Evolutionary conservation across 805 yeast genomes (phyloP).

Genomic region (Starmerella lactis-condensi): DNA sequence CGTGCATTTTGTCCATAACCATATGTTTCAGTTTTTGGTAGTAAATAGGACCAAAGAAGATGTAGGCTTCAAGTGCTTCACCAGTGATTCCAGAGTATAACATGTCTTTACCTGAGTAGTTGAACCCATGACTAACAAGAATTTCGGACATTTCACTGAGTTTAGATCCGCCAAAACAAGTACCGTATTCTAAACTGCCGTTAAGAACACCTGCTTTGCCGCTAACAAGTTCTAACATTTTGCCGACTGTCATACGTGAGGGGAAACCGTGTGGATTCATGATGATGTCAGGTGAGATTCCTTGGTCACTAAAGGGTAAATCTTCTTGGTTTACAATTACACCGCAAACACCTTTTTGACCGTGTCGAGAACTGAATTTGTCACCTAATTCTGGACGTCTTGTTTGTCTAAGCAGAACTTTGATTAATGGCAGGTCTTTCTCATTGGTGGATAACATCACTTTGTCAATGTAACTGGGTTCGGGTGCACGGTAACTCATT

Average conservation of each 20-base stretch:
- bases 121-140: slow-evolving; percentile 76
- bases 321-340: slow-evolving; percentile 94
- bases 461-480: slow-evolving; percentile 86
- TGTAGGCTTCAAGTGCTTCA: slow-evolving; percentile 90
- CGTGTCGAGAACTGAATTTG: slow-evolving; percentile 92
- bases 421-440: slow-evolving; percentile 82
- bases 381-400: slow-evolving; percentile 97
- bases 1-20: slow-evolving; percentile 99
- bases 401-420: slow-evolving; percentile 81
- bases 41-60: slow-evolving; percentile 95
- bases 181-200: slow-evolving; percentile 84
- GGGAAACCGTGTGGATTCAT: slow-evolving; percentile 99
- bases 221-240: slow-evolving; percentile 87
- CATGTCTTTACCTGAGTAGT: slow-evolving; percentile 94
- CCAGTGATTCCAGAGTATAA: slow-evolving; percentile 93
- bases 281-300: slow-evolving; percentile 84
- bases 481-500: slow-evolving; percentile 82
- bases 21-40: slow-evolving; percentile 96
- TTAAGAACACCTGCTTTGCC: slow-evolving; percentile 96
- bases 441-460: slow-evolving; percentile 95
- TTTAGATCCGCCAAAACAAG: slow-evolving; percentile 97
- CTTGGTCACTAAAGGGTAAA: slow-evolving; percentile 84
- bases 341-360: slow-evolving; percentile 99
- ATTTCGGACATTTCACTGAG: slow-evolving; percentile 86
- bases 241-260: slow-evolving; percentile 98